Evolutionary conservation across 805 yeast genomes (phyloP), one percentile per base, ranked within the genome.

Genomic region (Lachancea thermotolerans): DNA sequence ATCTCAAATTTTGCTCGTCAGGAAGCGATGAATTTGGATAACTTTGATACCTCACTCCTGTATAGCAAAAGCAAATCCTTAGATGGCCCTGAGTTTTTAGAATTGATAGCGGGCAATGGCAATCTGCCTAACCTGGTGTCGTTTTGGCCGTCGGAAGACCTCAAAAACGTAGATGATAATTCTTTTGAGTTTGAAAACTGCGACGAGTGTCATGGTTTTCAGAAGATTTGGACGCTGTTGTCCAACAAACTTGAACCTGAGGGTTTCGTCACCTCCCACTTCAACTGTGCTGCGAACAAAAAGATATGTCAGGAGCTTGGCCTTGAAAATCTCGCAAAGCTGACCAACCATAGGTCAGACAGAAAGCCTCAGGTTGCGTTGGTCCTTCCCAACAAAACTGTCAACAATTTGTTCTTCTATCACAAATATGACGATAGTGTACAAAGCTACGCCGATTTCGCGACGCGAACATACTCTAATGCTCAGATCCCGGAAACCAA

Each of bases 131-230:
- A 69, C 44, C 64, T 85, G 49, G 70, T 85, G 3, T 73, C 85
- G 12, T 79, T 85, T 48, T 83, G 84, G 78, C 89, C 90, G 2
- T 64, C 79, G 2, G 61, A 71, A 4, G 69, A 71, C 38, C 60
- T 73, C 27, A 50, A 57, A 2, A 65, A 62, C 34, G 61, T 71
- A 30, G 65, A 67, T 42, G 55, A 50, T 6, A 15, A 14, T 17
- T 47, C 54, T 16, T 31, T 42, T 10, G 68, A 68, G 43, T 77
- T 74, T 45, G 54, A 60, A 11, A 51, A 56, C 8, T 79, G 83
- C 54, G 68, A 69, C 14, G 71, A 73, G 41, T 78, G 86, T 51
- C 53, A 68, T 36, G 75, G 72, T 12, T 72, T 75, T 48, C 74
- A 76, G 49, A 71, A 73, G 48, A 53, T 69, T 1, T 85, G 91